These are phyloP conservation scores for Scedosporium dehoogii DNA, from an alignment of 2,329 filamentous ascomycete genomes.

Conservation along the genomic window DNA sequence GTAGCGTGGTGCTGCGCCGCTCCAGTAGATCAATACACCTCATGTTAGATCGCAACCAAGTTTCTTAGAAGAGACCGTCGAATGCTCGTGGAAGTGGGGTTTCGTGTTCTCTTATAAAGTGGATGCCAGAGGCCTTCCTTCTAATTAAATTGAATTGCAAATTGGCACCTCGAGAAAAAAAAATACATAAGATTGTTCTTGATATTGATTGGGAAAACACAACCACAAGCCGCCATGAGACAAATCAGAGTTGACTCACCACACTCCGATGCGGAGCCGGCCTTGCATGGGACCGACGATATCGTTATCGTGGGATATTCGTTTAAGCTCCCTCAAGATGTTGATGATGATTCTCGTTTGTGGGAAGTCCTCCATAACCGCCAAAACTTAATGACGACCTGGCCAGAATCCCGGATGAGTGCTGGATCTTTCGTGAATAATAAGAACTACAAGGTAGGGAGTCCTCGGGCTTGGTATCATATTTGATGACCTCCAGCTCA, in stretches of 20 bases:
- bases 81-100: too few species aligned
- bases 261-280: not conserved
- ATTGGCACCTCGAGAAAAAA: too few species aligned
- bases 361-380: constrained; percentile 22
- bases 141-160: too few species aligned
- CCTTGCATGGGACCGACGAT: constrained; percentile 5
- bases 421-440: constrained; percentile 12
- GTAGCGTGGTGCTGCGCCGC: too few species aligned
- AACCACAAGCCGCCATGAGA: too few species aligned
- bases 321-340: constrained; percentile 25
- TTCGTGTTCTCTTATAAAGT: too few species aligned
- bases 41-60: too few species aligned
- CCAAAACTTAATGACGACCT: constrained; percentile 21
- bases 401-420: constrained; percentile 21
- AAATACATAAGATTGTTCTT: too few species aligned
- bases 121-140: too few species aligned
- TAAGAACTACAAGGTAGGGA: not conserved
- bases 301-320: constrained; percentile 26
- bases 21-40: too few species aligned
- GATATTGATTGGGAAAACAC: too few species aligned
- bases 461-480: not conserved
- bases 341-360: constrained; percentile 19
- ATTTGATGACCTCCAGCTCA: not conserved
- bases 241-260: not conserved
- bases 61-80: too few species aligned